Conservation (phyloP, 2,329 filamentous ascomycete species). For the Arthrobotrys iridis region DNA sequence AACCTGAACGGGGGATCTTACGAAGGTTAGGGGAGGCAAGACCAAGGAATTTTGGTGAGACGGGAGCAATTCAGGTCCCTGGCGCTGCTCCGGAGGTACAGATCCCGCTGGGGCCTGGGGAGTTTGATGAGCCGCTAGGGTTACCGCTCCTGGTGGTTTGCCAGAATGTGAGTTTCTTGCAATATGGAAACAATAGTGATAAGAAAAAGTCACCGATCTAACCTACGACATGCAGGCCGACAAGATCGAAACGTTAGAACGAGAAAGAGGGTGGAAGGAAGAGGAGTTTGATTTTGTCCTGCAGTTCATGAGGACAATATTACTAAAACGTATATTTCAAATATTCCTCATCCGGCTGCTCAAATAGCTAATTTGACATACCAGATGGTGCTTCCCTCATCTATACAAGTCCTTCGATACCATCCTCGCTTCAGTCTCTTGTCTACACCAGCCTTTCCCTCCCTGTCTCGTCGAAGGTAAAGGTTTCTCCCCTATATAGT, state of each 20-base stretch:
- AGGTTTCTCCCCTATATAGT: background rate
- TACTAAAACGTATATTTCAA: conserved; percentile 77
- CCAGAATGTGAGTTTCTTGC: conserved; percentile 75
- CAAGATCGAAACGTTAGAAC: conserved; percentile 89
- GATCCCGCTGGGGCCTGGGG: conserved; percentile 83
- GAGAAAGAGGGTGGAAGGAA: conserved; percentile 91
- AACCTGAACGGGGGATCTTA: conserved; percentile 55
- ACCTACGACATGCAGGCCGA: conserved; percentile 69
- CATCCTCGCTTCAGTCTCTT: conserved; percentile 79
- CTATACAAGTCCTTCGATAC: conserved; percentile 80
- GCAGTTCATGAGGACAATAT: conserved; percentile 87
- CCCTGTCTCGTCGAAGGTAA: conserved; percentile 67
- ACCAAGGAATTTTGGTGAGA: conserved; percentile 57
- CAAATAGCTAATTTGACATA: conserved; percentile 5
- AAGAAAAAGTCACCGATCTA: background rate
- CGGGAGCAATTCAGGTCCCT: conserved; percentile 64
- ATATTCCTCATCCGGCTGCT: conserved; percentile 62
- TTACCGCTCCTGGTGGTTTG: conserved; percentile 93
- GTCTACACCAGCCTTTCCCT: conserved; percentile 85
- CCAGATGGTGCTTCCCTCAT: conserved; percentile 84
- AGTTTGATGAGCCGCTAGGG: conserved; percentile 91
- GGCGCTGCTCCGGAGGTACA: conserved; percentile 73
- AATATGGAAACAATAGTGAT: background rate
- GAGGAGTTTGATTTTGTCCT: conserved; percentile 96
- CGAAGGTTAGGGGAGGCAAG: conserved; percentile 56